Evolutionary conservation across 192 early-diverging fungal species (phyloP).

Genomic region (Coemansia sp.): DNA sequence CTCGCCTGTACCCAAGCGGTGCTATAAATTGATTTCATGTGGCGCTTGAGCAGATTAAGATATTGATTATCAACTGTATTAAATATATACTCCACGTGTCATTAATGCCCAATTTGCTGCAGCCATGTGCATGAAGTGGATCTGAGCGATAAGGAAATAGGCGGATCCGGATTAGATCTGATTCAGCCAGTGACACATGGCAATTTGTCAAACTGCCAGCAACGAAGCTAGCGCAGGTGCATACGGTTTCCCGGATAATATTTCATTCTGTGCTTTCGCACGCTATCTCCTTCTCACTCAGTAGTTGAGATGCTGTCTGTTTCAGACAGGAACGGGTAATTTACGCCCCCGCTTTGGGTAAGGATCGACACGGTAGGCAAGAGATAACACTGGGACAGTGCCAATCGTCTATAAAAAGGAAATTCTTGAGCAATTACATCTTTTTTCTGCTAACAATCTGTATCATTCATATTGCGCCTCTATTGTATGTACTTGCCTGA

Average conservation of each 20-base stretch:
- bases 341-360: neutral
- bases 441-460: neutral
- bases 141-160: neutral
- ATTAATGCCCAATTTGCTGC: neutral
- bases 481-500: neutral
- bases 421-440: neutral
- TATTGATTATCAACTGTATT: neutral
- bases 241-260: no score
- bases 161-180: neutral
- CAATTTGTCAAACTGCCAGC: conserved; percentile 1
- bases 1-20: neutral
- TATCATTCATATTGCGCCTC: neutral
- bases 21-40: neutral
- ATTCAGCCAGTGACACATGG: neutral
- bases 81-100: conserved; percentile 1
- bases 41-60: neutral
- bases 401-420: neutral
- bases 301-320: neutral
- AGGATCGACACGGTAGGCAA: neutral
- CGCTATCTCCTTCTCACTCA: no score
- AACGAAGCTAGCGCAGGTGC: neutral
- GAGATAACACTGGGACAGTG: neutral
- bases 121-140: neutral
- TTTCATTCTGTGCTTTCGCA: neutral
- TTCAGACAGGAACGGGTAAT: neutral